Evolutionary conservation across 306 rosid species (phyloP).

Genomic region (Oxytropis ochrocephala): DNA sequence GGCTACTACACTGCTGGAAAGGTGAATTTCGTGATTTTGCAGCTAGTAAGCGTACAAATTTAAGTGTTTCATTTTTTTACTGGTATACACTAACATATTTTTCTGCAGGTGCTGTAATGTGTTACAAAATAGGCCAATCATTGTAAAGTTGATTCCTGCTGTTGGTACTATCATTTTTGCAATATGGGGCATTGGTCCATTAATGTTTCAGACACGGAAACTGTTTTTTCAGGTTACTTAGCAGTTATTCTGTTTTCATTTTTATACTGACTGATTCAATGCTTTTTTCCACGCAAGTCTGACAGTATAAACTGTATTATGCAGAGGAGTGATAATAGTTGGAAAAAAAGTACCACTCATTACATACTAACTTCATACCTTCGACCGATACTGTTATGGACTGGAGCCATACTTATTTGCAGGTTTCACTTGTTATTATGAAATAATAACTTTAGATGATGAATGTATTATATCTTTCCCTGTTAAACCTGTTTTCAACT

Average conservation of each 20-base stretch:
- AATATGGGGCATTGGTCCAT: slow-evolving; percentile 78
- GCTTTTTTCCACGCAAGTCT: slow-evolving; percentile 7
- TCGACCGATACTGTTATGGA: slow-evolving; percentile 81
- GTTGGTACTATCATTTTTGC: slow-evolving; percentile 60
- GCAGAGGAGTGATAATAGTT: slow-evolving; percentile 71
- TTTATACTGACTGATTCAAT: slow-evolving; percentile 4
- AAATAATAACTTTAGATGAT: slow-evolving; percentile 12
- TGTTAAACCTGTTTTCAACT: background rate
- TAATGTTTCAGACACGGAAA: slow-evolving; percentile 54
- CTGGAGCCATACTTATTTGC: slow-evolving; percentile 83
- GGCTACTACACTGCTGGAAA: slow-evolving; percentile 44
- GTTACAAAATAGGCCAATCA: slow-evolving; percentile 57
- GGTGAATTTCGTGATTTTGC: slow-evolving; percentile 39
- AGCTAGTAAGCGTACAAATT: background rate
- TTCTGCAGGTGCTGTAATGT: slow-evolving; percentile 57
- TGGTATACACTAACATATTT: background rate
- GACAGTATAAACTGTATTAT: slow-evolving; percentile 17
- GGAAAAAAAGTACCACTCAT: slow-evolving; percentile 78
- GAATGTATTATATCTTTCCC: background rate
- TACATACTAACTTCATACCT: slow-evolving; percentile 59
- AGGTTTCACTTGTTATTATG: slow-evolving; percentile 49
- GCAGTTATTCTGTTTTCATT: slow-evolving; percentile 6
- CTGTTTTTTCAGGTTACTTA: slow-evolving; percentile 46
- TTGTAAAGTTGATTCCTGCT: slow-evolving; percentile 61
- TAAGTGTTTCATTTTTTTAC: background rate